Conservation (phyloP, 495 filamentous ascomycete species). For the Podospora tetraspora region DNA sequence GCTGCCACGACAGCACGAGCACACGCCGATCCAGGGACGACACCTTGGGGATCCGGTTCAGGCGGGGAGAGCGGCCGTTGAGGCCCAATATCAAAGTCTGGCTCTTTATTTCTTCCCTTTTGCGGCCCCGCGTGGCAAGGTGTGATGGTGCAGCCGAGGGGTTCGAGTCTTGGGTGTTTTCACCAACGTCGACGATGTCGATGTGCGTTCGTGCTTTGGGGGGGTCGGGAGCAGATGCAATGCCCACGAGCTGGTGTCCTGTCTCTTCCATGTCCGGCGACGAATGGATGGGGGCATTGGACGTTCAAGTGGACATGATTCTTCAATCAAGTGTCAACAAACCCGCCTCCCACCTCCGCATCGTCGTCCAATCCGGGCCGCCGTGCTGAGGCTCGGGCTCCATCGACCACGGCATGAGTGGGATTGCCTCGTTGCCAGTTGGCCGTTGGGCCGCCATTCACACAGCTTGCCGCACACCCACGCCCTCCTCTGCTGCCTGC, state of each 20-base stretch:
- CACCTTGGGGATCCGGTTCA: constrained; percentile 13
- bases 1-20: constrained; percentile 6
- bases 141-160: background rate
- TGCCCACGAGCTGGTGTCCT: background rate
- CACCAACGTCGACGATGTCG: background rate
- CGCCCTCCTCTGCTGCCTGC: constrained; percentile 11
- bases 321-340: background rate
- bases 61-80: constrained; percentile 8
- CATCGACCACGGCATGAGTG: constrained; percentile 13
- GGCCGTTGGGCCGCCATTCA: constrained; percentile 20
- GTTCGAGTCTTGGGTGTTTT: background rate
- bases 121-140: background rate
- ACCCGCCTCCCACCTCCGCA: constrained; percentile 7
- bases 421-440: constrained; percentile 12
- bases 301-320: background rate
- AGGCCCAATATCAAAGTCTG: constrained; percentile 20
- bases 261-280: background rate
- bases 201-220: background rate
- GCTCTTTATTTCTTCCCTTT: background rate
- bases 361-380: constrained; percentile 15
- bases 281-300: background rate
- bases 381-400: constrained; percentile 11
- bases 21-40: constrained; percentile 20
- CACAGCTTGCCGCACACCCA: constrained; percentile 6
- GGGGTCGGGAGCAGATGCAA: background rate